A percentile compares a stretch with the other conserved stretches of the same genome.
These are phyloP conservation scores for Xylariales sp. DNA, from an alignment of 2,329 filamentous ascomycete species.

Conservation along the genomic window DNA sequence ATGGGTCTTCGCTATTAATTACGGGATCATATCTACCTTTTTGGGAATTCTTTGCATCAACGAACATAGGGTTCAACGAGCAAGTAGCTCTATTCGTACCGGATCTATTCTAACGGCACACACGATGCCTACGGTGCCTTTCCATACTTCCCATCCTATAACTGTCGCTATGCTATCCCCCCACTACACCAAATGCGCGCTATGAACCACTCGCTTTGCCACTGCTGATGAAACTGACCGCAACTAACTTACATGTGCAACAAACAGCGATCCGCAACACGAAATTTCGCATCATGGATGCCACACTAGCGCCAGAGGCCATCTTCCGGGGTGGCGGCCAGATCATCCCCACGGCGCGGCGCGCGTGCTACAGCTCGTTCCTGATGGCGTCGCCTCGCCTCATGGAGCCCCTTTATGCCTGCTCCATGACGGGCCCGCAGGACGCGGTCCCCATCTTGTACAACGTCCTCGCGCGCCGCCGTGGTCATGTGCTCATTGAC, in stretches of 20 bases:
- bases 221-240: too few relatives aligned
- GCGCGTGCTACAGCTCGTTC: conserved; percentile 93
- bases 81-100: too few relatives aligned
- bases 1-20: background rate
- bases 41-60: background rate
- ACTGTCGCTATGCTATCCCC: too few relatives aligned
- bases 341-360: conserved; percentile 90
- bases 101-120: too few relatives aligned
- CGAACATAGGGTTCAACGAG: background rate
- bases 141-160: too few relatives aligned
- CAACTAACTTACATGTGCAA: background rate
- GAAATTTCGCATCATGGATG: conserved; percentile 94
- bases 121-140: too few relatives aligned
- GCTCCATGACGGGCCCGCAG: conserved; percentile 87
- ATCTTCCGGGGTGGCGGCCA: conserved; percentile 95
- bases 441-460: conserved; percentile 86
- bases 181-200: too few relatives aligned
- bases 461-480: conserved; percentile 80
- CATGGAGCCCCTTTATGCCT: conserved; percentile 94
- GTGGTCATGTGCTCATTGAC: conserved; percentile 92
- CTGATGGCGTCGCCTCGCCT: conserved; percentile 93
- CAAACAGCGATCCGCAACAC: conserved; percentile 83
- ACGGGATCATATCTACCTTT: background rate
- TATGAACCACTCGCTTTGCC: too few relatives aligned
- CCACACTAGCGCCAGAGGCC: conserved; percentile 78